Percentiles rank a stretch among this genome's conserved stretches.
phyloP scores from a whole-genome alignment of 1,284 basidiomycete species.

The Microbotryomycetes sp. region DNA sequence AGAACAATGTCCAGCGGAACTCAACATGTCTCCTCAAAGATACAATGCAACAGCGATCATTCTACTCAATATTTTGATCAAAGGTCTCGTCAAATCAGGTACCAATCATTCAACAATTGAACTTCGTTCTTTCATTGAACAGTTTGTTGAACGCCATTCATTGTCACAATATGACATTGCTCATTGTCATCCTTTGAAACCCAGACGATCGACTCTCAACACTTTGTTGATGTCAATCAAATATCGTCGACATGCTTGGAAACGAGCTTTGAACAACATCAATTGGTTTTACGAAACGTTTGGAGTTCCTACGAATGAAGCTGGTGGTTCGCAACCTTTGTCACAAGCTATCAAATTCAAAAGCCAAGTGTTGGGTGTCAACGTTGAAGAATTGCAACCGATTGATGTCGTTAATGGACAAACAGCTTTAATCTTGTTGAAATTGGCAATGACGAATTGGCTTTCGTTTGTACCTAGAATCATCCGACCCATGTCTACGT shows the following conservation, averaged over 20 bases:
- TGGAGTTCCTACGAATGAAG: background rate
- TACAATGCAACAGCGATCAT: slow-evolving; percentile 22
- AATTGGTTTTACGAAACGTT: background rate
- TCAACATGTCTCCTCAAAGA: background rate
- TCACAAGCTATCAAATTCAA: background rate
- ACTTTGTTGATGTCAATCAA: background rate
- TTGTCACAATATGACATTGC: background rate
- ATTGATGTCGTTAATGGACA: background rate
- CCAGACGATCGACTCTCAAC: background rate
- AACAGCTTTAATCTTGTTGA: background rate
- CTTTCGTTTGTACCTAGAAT: background rate
- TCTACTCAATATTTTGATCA: slow-evolving; percentile 27
- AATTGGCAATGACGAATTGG: background rate
- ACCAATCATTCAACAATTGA: too few relatives aligned
- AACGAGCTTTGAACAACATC: background rate
- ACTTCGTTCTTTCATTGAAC: background rate
- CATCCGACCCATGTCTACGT: too few relatives aligned
- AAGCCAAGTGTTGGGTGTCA: background rate
- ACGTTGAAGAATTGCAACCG: too few relatives aligned
- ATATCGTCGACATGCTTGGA: background rate
- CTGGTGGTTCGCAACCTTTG: background rate
- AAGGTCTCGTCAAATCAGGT: slow-evolving; percentile 18
- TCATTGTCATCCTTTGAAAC: background rate
- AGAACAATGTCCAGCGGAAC: background rate
- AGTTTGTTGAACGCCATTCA: background rate